Evolutionary conservation across 441 rosid species (phyloP).

Genomic region (Euphorbia schlechtendalii): DNA sequence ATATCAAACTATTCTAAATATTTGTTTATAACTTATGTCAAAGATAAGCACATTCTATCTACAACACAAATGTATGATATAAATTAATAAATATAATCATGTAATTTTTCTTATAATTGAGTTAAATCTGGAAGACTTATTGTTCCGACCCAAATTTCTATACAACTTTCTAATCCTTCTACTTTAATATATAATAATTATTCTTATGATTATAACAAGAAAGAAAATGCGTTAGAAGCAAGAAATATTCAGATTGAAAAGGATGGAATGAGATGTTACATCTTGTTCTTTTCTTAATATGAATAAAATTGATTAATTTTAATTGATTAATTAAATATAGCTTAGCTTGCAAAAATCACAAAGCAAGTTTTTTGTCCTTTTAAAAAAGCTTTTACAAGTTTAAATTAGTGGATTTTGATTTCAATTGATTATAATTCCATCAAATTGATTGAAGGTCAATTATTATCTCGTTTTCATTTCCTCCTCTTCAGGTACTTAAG

Average conservation of each 20-base stretch:
- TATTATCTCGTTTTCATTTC: conserved; percentile 22
- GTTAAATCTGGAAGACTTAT: too few species aligned
- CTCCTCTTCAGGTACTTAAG: conserved; percentile 3
- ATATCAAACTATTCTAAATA: too few species aligned
- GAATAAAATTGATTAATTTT: conserved; percentile 2
- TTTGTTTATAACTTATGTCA: too few species aligned
- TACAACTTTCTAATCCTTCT: too few species aligned
- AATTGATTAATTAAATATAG: conserved; percentile 14
- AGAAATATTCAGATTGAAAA: conserved; percentile 27
- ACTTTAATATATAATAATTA: background rate
- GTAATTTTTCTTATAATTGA: too few species aligned
- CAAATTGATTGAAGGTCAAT: conserved; percentile 29
- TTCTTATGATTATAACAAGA: background rate
- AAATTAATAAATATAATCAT: too few species aligned
- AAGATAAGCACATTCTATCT: too few species aligned
- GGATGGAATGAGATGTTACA: conserved; percentile 40
- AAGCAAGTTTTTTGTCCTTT: conserved; percentile 14
- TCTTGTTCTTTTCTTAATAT: conserved; percentile 19
- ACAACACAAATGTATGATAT: too few species aligned
- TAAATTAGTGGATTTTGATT: conserved; percentile 5
- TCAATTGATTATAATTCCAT: conserved; percentile 11
- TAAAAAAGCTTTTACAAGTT: background rate
- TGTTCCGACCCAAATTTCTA: too few species aligned
- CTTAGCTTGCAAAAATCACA: conserved; percentile 46
- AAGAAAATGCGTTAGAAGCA: conserved; percentile 38